Percentiles rank a stretch among this genome's conserved stretches.
phyloP scores from a whole-genome alignment of 306 rosid species.

The Albizia julibrissin region DNA sequence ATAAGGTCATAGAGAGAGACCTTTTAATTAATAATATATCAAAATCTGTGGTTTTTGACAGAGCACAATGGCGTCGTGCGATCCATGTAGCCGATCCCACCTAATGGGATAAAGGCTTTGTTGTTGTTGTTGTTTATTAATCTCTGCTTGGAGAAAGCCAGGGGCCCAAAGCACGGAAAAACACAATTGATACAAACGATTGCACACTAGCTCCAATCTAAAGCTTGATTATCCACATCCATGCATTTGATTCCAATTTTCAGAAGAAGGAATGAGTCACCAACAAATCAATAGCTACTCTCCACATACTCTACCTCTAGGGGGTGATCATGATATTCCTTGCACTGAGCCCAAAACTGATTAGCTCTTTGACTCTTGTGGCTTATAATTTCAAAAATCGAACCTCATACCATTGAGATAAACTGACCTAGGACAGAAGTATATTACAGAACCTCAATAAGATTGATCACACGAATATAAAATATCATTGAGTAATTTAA shows the following conservation, averaged over 20 bases:
- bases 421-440: background rate
- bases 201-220: conserved; percentile 8
- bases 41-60: too few species aligned
- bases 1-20: too few species aligned
- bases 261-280: background rate
- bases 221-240: conserved; percentile 4
- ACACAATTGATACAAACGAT: conserved; percentile 7
- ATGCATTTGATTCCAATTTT: conserved; percentile 9
- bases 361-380: background rate
- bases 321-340: conserved; percentile 10
- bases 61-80: too few species aligned
- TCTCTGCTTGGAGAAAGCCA: conserved; percentile 1
- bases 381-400: conserved; percentile 4
- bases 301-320: conserved; percentile 9
- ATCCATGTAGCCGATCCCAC: too few species aligned
- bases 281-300: background rate
- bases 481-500: background rate
- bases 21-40: too few species aligned
- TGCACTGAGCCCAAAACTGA: conserved; percentile 1
- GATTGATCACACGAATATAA: background rate
- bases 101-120: too few species aligned
- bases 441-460: background rate
- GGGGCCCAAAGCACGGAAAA: background rate
- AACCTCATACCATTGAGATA: background rate
- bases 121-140: too few species aligned